Conservation (phyloP, 164 flowering plant species). For the Vitis amurensis region DNA sequence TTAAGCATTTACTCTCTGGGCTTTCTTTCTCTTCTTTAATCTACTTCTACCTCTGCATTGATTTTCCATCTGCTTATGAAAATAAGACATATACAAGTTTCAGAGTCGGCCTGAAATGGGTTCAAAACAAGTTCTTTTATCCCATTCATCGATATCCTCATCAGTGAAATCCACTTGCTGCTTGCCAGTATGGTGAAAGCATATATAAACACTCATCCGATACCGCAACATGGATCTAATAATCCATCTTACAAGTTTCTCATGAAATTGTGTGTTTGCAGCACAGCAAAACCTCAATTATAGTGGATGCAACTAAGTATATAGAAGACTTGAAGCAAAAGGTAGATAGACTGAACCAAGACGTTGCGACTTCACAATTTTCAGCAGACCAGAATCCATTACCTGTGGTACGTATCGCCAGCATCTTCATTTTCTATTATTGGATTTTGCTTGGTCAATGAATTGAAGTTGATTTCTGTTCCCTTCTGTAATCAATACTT, state of each 20-base stretch:
- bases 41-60: too few relatives aligned
- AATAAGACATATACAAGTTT: too few relatives aligned
- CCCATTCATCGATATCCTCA: too few relatives aligned
- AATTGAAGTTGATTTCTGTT: not conserved
- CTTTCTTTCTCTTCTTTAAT: not conserved
- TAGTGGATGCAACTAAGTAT: slow-evolving; percentile 46
- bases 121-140: too few relatives aligned
- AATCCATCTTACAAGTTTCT: not conserved
- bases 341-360: slow-evolving; percentile 38
- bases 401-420: slow-evolving; percentile 33
- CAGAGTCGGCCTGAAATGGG: too few relatives aligned
- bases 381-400: slow-evolving; percentile 27
- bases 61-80: too few relatives aligned
- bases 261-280: slow-evolving; percentile 6
- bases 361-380: slow-evolving; percentile 19
- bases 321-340: slow-evolving; percentile 46
- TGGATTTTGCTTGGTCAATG: not conserved
- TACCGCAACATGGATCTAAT: too few relatives aligned
- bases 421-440: not conserved
- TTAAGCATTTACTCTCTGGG: not conserved
- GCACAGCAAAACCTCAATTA: slow-evolving; percentile 40
- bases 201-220: too few relatives aligned
- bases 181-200: too few relatives aligned
- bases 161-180: too few relatives aligned
- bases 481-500: not conserved